Conservation (phyloP, 2,329 filamentous ascomycete genomes). For the Aspergillus bombycis region DNA sequence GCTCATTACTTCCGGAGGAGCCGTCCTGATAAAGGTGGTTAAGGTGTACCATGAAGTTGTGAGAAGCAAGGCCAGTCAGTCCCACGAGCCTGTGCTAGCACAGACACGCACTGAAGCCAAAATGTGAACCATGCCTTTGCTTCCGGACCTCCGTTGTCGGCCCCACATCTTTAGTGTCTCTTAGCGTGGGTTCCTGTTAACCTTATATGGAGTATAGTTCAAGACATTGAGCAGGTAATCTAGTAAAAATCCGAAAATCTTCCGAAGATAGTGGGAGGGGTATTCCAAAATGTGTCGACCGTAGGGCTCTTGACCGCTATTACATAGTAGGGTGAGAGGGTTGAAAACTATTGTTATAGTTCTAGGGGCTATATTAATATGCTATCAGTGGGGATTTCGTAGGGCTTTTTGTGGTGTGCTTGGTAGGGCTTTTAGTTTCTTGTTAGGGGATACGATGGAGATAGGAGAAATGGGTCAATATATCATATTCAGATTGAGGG, state of each 20-base stretch:
- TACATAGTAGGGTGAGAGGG: neutral
- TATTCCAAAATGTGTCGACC: too few relatives aligned
- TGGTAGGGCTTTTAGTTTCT: neutral
- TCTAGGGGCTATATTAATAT: neutral
- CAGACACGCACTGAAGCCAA: too few relatives aligned
- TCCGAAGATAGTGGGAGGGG: neutral
- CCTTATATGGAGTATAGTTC: neutral
- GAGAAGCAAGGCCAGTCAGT: too few relatives aligned
- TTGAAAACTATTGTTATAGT: neutral
- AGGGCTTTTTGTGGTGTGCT: too few relatives aligned
- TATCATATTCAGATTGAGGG: neutral
- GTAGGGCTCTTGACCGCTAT: neutral
- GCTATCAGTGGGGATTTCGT: neutral
- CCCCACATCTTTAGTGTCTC: neutral
- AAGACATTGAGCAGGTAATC: neutral
- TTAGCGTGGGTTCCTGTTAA: neutral
- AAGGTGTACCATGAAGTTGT: neutral
- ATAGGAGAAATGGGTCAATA: fast-evolving
- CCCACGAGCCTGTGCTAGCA: too few relatives aligned
- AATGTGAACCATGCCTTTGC: too few relatives aligned
- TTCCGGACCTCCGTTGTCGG: neutral
- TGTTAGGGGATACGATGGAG: fast-evolving
- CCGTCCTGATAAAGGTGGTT: too few relatives aligned
- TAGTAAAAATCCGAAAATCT: neutral
- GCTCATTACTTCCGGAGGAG: too few relatives aligned